Base-by-base conservation (phyloP, 2,329 filamentous ascomycete species). In the Ophiosphaerella narmari region DNA sequence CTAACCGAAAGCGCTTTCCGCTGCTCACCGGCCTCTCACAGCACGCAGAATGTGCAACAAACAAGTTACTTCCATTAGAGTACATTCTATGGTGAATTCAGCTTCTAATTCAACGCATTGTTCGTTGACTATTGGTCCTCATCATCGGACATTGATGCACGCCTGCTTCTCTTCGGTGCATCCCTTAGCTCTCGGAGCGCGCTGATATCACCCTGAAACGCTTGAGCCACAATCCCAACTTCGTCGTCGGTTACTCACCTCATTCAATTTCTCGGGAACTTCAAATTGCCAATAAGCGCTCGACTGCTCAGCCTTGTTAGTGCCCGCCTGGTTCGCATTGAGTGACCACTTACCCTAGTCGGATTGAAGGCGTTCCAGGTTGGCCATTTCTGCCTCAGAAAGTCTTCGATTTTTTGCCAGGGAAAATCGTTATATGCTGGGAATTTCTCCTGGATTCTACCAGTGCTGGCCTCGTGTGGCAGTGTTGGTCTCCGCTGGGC, bases 341-440 rank as follows among this genome's bases (percentile, higher is more conserved):
- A 9, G 18, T n/a, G 18, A 7, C 18, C 11, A 43, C 46, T 11
- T 45, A 54, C 51, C 18, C 40, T 29, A 4, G 16, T 37, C 9
- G 39, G 38, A 12, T 61, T 61, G 39, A 57, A 59, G 7, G 50
- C 38, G 6, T 42, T 44, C 55, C 55, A 61, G 1, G 37, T 9
- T 4, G 53, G 50, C 50, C 47, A 61, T 33, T 49, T 57, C 3
- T 5, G 11, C 18, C 43, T 48, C n/a, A 61, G 33, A 24, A 21
- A 61, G 4, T 43, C 50, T 34, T 59, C 50, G n/a, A 59, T 59
- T 21, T 59, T 46, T n/a, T 35, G 12, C 58, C 58, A 59, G 12
- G 50, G 31, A 21, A 61, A 57, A 32, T 57, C 48, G 1, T 57
- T 39, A 38, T 61, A 61, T 14, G 35, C 56, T 6, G 58, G 16